These are phyloP conservation scores for Cruciata laevipes DNA, from an alignment of 257 asterid species.

Conservation along the genomic window DNA sequence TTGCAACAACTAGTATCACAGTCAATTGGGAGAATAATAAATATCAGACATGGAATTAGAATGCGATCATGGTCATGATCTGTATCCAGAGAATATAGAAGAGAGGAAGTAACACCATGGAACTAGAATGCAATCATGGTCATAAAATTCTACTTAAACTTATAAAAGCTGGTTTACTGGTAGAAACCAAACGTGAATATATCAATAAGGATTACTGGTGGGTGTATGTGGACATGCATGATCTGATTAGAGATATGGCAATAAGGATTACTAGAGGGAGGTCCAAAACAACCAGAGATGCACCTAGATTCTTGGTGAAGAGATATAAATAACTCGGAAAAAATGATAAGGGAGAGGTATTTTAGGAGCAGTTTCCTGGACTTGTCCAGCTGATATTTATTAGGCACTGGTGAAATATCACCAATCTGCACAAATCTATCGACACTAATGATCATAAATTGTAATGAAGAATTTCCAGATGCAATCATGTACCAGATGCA, in stretches of 20 bases:
- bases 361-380: constrained; percentile 6
- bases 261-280: constrained; percentile 4
- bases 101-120: constrained; percentile 11
- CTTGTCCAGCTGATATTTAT: neutral
- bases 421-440: neutral
- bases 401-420: neutral
- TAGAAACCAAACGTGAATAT: neutral
- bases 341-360: neutral
- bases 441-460: neutral
- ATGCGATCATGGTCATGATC: too few species aligned
- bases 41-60: too few species aligned
- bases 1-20: constrained; percentile 23
- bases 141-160: constrained; percentile 17
- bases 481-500: constrained; percentile 4
- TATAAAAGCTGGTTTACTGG: constrained; percentile 1
- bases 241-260: constrained; percentile 11
- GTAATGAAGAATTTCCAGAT: neutral
- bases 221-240: constrained; percentile 8
- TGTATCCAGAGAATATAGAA: constrained; percentile 21
- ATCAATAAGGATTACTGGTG: too few species aligned
- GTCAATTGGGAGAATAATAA: too few species aligned
- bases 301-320: constrained; percentile 9
- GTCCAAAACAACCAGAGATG: neutral
- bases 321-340: neutral
- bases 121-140: constrained; percentile 13